phyloP scores from a whole-genome alignment of 805 yeast species.

The Saturnispora kantuleensis region DNA sequence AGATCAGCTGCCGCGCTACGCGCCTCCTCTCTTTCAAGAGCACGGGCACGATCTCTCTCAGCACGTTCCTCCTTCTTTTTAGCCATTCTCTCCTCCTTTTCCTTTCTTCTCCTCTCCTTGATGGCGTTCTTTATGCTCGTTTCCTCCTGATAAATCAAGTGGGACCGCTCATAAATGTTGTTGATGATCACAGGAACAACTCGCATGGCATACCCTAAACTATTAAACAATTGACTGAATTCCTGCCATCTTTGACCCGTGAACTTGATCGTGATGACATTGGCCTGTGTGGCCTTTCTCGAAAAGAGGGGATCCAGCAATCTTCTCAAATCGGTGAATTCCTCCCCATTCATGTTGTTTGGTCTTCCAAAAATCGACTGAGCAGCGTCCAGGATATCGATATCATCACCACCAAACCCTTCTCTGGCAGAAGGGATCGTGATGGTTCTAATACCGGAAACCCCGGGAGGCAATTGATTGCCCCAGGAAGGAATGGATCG shows the following conservation, averaged over 20 bases:
- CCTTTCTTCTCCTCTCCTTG: slow-evolving; percentile 21
- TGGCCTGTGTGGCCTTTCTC: slow-evolving; percentile 12
- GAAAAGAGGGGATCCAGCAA: slow-evolving; percentile 11
- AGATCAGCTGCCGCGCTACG: slow-evolving; percentile 10
- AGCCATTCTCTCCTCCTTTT: slow-evolving; percentile 9
- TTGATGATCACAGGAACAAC: slow-evolving; percentile 39
- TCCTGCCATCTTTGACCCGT: slow-evolving; percentile 66
- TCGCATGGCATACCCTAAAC: slow-evolving; percentile 7
- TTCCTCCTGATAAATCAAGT: slow-evolving; percentile 30
- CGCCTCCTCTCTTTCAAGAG: slow-evolving; percentile 18
- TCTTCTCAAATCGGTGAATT: slow-evolving; percentile 9
- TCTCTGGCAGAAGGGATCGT: slow-evolving; percentile 5
- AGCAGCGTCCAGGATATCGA: slow-evolving; percentile 8
- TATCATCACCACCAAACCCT: not conserved
- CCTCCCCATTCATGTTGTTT: not conserved
- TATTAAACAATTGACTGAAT: slow-evolving; percentile 38
- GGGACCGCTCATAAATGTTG: slow-evolving; percentile 32
- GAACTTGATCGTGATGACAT: slow-evolving; percentile 15
- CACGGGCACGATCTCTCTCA: slow-evolving; percentile 6
- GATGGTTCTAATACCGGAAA: not conserved
- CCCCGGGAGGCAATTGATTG: no score
- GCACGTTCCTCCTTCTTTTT: slow-evolving; percentile 19
- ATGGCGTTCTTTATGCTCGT: slow-evolving; percentile 13
- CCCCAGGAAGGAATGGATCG: not conserved
- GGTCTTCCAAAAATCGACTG: slow-evolving; percentile 7